Percentiles rank a stretch among this genome's conserved stretches.
phyloP scores from a whole-genome alignment of 495 filamentous ascomycete genomes.

The Penicillium steckii region DNA sequence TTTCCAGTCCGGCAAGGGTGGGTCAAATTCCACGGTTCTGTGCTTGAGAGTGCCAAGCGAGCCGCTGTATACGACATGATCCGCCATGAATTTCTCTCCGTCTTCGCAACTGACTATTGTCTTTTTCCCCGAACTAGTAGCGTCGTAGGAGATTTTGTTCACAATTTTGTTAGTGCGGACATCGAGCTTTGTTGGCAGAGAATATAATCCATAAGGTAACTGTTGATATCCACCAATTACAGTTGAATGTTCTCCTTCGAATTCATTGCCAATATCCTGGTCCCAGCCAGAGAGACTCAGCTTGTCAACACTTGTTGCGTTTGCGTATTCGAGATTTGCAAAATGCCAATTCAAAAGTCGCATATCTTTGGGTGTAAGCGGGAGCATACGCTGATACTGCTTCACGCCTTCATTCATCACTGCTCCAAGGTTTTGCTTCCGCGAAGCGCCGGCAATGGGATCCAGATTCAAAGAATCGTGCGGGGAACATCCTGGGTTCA shows the following conservation, averaged over 20 bases:
- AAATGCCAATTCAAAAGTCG: conserved; percentile 96
- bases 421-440: conserved; percentile 74
- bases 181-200: conserved; percentile 74
- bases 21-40: conserved; percentile 70
- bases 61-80: conserved; percentile 83
- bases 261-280: conserved; percentile 95
- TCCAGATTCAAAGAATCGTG: conserved; percentile 75
- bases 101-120: conserved; percentile 74
- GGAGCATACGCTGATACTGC: conserved; percentile 81
- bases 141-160: conserved; percentile 64
- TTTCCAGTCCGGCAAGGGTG: conserved; percentile 85
- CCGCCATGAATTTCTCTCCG: conserved; percentile 73
- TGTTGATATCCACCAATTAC: conserved; percentile 91
- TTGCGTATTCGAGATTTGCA: conserved; percentile 96
- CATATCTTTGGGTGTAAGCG: conserved; percentile 81
- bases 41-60: conserved; percentile 89
- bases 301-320: conserved; percentile 80
- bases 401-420: conserved; percentile 85
- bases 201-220: conserved; percentile 77
- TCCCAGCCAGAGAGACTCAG: conserved; percentile 94
- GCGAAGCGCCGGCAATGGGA: conserved; percentile 53
- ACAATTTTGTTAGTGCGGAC: conserved; percentile 71
- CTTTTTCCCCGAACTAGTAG: conserved; percentile 35
- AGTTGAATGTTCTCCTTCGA: conserved; percentile 90
- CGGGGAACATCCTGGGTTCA: conserved; percentile 63